Evolutionary conservation across 2,329 filamentous ascomycete species (phyloP).

Genomic region (Elsinoe ampelina): DNA sequence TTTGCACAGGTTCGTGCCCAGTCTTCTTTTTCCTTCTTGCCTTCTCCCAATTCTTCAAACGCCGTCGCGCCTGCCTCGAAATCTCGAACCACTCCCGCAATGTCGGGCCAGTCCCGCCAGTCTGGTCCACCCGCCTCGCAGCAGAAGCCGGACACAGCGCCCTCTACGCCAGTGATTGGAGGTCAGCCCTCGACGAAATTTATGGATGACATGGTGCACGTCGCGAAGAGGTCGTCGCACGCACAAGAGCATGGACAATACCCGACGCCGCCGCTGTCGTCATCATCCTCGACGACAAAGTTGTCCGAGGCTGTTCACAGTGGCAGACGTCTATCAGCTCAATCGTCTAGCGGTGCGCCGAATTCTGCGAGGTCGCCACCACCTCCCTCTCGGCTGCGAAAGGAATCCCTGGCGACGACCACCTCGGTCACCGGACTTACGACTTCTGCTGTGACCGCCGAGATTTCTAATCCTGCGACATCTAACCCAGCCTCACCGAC

Average conservation of each 20-base stretch:
- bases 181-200: background rate
- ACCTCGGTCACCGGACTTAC: conserved; percentile 58
- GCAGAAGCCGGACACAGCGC: conserved; percentile 18
- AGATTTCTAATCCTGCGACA: conserved; percentile 59
- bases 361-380: background rate
- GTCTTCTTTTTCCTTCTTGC: conserved; percentile 47
- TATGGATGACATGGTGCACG: background rate
- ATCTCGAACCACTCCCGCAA: conserved; percentile 16
- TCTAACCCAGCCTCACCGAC: conserved; percentile 47
- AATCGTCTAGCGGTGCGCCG: background rate
- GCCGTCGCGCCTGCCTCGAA: conserved; percentile 27
- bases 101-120: conserved; percentile 18
- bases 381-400: conserved; percentile 25
- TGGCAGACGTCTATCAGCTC: background rate
- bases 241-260: conserved; percentile 21
- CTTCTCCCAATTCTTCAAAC: conserved; percentile 30
- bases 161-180: conserved; percentile 17
- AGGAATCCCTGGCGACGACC: conserved; percentile 33
- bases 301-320: conserved; percentile 13
- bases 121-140: conserved; percentile 15
- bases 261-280: conserved; percentile 35
- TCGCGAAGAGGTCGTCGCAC: conserved; percentile 1
- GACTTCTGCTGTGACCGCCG: conserved; percentile 54
- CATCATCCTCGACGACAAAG: conserved; percentile 30
- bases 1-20: conserved; percentile 95